Evolutionary conservation across 108 stramenopile species (phyloP).

Genomic region (Nitzschia palea): DNA sequence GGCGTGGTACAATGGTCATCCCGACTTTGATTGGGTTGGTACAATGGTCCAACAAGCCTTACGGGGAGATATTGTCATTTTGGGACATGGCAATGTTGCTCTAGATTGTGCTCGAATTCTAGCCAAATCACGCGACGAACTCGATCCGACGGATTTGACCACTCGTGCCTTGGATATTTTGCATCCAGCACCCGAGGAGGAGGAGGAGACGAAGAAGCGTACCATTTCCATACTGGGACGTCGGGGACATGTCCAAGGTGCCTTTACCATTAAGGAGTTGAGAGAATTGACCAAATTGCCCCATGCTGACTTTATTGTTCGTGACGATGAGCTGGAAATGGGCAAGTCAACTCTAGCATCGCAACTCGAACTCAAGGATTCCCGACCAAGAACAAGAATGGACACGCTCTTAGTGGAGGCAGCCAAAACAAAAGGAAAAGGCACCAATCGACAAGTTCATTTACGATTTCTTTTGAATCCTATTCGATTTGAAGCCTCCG

Average conservation of each 20-base stretch:
- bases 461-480: conserved; percentile 92
- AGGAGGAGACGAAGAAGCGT: background rate
- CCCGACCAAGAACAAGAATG: conserved; percentile 69
- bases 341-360: conserved; percentile 72
- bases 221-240: conserved; percentile 88
- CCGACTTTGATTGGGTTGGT: conserved; percentile 58
- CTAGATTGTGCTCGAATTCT: conserved; percentile 94
- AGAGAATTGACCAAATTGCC: conserved; percentile 90
- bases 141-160: conserved; percentile 87
- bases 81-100: conserved; percentile 98
- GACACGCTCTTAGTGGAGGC: conserved; percentile 59
- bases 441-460: conserved; percentile 36
- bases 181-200: background rate
- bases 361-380: conserved; percentile 57
- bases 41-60: conserved; percentile 37
- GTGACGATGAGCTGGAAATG: conserved; percentile 78
- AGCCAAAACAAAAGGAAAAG: conserved; percentile 15
- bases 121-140: conserved; percentile 73
- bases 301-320: conserved; percentile 55
- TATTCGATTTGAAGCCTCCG: conserved; percentile 46
- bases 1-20: conserved; percentile 95
- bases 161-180: conserved; percentile 74
- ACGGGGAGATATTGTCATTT: conserved; percentile 64
- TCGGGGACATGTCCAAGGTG: conserved; percentile 95
- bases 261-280: conserved; percentile 98